phyloP scores from a whole-genome alignment of 2,329 filamentous ascomycete species.

The Alternaria brassicae region DNA sequence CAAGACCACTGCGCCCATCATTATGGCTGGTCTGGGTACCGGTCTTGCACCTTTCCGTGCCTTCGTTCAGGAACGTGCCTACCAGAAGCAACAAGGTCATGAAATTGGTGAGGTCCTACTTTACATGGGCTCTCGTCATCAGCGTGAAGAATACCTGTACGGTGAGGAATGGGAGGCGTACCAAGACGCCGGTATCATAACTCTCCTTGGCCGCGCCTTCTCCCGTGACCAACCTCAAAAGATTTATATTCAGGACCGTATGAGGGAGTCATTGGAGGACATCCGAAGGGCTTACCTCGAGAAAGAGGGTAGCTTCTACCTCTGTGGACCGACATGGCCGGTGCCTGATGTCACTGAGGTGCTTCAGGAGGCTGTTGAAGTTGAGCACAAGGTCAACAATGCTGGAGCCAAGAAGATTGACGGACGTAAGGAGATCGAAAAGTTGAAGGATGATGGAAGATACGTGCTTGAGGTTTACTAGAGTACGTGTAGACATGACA shows the following conservation, averaged over 20 bases:
- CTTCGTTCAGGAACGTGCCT: constrained; percentile 96
- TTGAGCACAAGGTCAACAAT: constrained; percentile 70
- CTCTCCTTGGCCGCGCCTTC: constrained; percentile 90
- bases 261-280: constrained; percentile 84
- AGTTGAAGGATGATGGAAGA: constrained; percentile 90
- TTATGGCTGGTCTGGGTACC: constrained; percentile 99
- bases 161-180: constrained; percentile 99
- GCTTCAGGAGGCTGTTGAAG: constrained; percentile 86
- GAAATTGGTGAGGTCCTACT: constrained; percentile 91
- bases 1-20: constrained; percentile 87
- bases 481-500: neutral
- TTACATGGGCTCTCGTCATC: constrained; percentile 96
- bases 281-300: constrained; percentile 87
- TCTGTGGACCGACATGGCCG: constrained; percentile 97
- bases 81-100: constrained; percentile 97
- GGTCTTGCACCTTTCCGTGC: constrained; percentile 98
- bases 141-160: constrained; percentile 98
- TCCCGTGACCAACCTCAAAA: constrained; percentile 96
- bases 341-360: constrained; percentile 96
- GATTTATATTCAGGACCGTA: constrained; percentile 99
- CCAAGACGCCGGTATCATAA: constrained; percentile 92
- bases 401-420: constrained; percentile 75
- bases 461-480: constrained; percentile 99
- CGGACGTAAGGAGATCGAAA: constrained; percentile 89
- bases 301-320: constrained; percentile 91